phyloP scores from a whole-genome alignment of 2,329 filamentous ascomycete species.

The Cercospora sp. region DNA sequence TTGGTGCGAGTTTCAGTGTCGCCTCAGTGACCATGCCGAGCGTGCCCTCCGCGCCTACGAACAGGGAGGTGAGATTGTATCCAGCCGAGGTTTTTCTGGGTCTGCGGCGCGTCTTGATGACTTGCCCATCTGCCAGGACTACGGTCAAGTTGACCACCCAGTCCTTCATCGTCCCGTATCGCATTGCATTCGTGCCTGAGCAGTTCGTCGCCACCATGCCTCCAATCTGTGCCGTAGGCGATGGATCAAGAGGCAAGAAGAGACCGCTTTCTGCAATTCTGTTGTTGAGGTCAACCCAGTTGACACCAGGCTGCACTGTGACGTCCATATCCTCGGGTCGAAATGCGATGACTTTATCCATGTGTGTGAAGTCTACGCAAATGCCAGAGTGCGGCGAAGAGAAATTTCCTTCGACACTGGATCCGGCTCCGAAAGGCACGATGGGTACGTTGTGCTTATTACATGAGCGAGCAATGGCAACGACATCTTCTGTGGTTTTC shows the following conservation, averaged over 20 bases:
- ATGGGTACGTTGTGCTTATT: conserved; percentile 23
- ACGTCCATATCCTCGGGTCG: conserved; percentile 90
- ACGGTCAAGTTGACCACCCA: conserved; percentile 83
- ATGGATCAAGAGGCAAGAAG: conserved; percentile 89
- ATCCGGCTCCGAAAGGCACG: conserved; percentile 27
- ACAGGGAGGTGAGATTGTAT: conserved; percentile 78
- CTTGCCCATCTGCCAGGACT: conserved; percentile 72
- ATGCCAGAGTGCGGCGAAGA: conserved; percentile 83
- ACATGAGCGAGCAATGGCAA: conserved; percentile 21
- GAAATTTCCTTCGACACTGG: conserved; percentile 76
- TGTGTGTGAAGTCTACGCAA: conserved; percentile 83
- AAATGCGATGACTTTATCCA: conserved; percentile 78
- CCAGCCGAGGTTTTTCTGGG: conserved; percentile 77
- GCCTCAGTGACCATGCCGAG: conserved; percentile 80
- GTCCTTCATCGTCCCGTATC: conserved; percentile 84
- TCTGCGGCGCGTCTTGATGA: conserved; percentile 77
- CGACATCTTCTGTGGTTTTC: conserved; percentile 22
- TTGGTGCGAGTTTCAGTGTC: conserved; percentile 74
- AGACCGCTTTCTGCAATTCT: conserved; percentile 71
- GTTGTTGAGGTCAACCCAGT: conserved; percentile 89
- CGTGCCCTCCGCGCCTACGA: conserved; percentile 80
- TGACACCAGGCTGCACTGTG: conserved; percentile 84
- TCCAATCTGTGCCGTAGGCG: conserved; percentile 72
- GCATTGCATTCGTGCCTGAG: conserved; percentile 67
- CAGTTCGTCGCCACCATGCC: conserved; percentile 80